Evolutionary conservation across 331 rosid species (phyloP).

Genomic region (Malus hybrid): DNA sequence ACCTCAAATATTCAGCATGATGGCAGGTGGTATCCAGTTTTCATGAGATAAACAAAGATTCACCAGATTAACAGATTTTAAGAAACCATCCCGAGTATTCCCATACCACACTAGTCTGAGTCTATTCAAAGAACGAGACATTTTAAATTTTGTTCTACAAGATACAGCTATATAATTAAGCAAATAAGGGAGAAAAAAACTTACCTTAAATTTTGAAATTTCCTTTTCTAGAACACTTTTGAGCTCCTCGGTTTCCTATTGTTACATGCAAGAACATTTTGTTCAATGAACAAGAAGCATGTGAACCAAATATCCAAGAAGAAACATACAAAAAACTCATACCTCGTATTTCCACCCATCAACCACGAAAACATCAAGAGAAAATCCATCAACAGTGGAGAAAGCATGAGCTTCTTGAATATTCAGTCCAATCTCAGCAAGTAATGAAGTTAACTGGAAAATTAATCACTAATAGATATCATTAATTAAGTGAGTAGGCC

Average conservation of each 20-base stretch:
- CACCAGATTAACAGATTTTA: not conserved
- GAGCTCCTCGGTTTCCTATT: constrained; percentile 94
- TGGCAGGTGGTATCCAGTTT: not conserved
- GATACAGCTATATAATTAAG: not conserved
- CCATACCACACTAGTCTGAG: not conserved
- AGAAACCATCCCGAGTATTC: not conserved
- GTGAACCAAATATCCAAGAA: constrained; percentile 13
- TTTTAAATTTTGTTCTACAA: not conserved
- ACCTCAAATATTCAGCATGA: not conserved
- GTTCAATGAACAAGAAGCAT: not conserved
- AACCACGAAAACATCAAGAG: constrained; percentile 95
- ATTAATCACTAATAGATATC: constrained; percentile 11
- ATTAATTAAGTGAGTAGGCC: constrained; percentile 12
- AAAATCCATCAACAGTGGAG: constrained; percentile 91
- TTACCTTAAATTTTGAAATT: constrained; percentile 61
- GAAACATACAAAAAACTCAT: constrained; percentile 16
- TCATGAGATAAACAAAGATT: not conserved
- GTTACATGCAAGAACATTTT: constrained; percentile 6
- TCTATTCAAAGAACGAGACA: not conserved
- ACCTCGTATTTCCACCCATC: constrained; percentile 96
- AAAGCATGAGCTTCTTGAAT: constrained; percentile 99
- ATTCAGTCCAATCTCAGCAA: constrained; percentile 89
- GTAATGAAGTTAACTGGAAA: constrained; percentile 77
- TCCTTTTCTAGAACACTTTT: constrained; percentile 65
- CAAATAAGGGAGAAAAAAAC: not conserved